Evolutionary conservation across 257 asterid species (phyloP), one percentile per base, ranked within the genome.

Genomic region (Pogostemon cablin): DNA sequence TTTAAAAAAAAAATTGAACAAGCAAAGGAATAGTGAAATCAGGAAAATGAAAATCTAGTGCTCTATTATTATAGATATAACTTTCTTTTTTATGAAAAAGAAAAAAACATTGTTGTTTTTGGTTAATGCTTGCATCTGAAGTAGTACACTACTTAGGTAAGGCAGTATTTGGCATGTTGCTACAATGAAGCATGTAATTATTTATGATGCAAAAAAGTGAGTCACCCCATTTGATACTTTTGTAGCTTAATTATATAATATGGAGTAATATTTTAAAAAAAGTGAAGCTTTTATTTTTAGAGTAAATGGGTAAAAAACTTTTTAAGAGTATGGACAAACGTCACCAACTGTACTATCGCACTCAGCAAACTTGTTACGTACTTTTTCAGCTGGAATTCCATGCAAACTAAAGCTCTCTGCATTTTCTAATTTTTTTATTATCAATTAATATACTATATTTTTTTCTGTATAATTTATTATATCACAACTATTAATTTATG

Each of bases 291-390:
- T 56, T 46, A 55, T 39, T 5, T 64, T 4, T 3, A 9, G 0
- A 25, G 52, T 79, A 53, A 49, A 42, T 56, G 64, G 32, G 52
- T 54, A 61, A 71, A 67, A 40, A 71, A 68, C 65, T 75, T 75
- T 75, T 69, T 71, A 4, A 4, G 78, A 58, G 72, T 67, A 12
- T 8, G 67, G 78, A 75, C 81, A 79, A 79, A 43, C 62, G 17
- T 12, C 69, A 71, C 17, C 83, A 75, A 72, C 80, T 72, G 78
- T 75, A 71, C 83, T 68, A 79, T 75, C 80, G 75, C 83, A 79
- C 83, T 66, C 63, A 54, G 25, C 66, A 34, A 59, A 67, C 67
- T 38, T 57, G 60, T 41, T 44, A 15, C 50, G 46, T 62, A 62
- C 71, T 12, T 71, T 66, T 56, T 65, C 49, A 56, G 55, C 60